A percentile compares a stretch with the other conserved stretches of the same genome.
These are phyloP conservation scores for Colletotrichum lentis DNA, from an alignment of 2,329 filamentous ascomycete genomes.

Conservation along the genomic window DNA sequence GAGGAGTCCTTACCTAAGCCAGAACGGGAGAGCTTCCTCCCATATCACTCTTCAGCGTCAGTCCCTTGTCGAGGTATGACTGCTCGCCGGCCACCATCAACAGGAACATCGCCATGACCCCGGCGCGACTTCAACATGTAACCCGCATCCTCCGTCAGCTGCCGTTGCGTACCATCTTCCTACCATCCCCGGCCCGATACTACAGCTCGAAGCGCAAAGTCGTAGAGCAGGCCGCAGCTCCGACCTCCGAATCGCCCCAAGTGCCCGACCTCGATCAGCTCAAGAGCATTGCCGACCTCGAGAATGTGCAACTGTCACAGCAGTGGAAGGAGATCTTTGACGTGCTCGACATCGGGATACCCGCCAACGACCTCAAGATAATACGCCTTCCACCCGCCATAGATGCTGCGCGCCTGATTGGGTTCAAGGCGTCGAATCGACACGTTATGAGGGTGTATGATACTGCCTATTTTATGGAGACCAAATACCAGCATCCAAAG, in stretches of 20 bases:
- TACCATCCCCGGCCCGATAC: not conserved
- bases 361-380: not conserved
- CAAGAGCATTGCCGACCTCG: not conserved
- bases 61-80: conserved; percentile 10
- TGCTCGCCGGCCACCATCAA: not conserved
- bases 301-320: not conserved
- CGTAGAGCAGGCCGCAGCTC: not conserved
- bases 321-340: not conserved
- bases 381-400: not conserved
- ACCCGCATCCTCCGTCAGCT: conserved; percentile 16
- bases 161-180: not conserved
- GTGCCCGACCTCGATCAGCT: not conserved
- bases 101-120: conserved; percentile 21
- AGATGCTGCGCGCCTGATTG: not conserved
- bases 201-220: not conserved
- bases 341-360: conserved; percentile 10
- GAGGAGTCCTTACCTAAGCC: conserved; percentile 19
- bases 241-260: not conserved
- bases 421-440: not conserved
- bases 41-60: not conserved
- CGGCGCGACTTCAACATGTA: conserved; percentile 14
- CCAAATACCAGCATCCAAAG: conserved; percentile 5
- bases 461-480: not conserved
- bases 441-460: conserved; percentile 21
- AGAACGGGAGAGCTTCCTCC: conserved; percentile 1